Conservation (phyloP, 1,284 basidiomycete species). For the Fomitopsis palustris region DNA sequence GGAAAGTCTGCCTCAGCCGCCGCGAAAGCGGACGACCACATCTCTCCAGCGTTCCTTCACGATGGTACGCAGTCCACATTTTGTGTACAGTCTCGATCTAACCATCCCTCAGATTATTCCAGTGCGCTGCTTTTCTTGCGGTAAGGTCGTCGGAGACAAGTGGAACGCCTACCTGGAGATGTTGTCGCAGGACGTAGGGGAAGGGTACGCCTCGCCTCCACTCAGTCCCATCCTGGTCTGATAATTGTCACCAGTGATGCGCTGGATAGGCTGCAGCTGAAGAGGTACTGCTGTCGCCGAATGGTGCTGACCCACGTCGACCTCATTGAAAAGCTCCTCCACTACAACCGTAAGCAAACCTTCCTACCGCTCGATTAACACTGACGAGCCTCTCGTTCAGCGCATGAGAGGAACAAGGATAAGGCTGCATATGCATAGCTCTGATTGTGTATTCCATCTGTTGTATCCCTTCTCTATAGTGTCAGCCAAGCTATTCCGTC, state of each 20-base stretch:
- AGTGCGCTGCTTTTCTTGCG: slow-evolving; percentile 88
- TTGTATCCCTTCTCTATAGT: background rate
- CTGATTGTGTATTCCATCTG: background rate
- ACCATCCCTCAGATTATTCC: slow-evolving; percentile 65
- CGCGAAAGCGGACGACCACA: background rate
- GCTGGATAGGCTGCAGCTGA: slow-evolving; percentile 86
- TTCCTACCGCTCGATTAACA: background rate
- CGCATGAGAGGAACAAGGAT: slow-evolving; percentile 6
- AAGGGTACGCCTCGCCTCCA: slow-evolving; percentile 62
- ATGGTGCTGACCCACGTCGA: slow-evolving; percentile 99
- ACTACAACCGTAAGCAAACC: slow-evolving; percentile 85
- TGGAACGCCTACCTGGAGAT: slow-evolving; percentile 86
- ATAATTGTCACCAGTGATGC: slow-evolving; percentile 63
- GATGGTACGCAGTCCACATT: slow-evolving; percentile 14
- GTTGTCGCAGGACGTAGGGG: slow-evolving; percentile 73
- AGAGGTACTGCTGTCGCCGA: slow-evolving; percentile 93
- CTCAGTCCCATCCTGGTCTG: background rate
- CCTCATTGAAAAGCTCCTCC: slow-evolving; percentile 92
- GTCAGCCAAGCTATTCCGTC: background rate
- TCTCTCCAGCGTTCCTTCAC: slow-evolving; percentile 1
- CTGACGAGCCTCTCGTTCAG: background rate
- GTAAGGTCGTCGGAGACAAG: slow-evolving; percentile 92
- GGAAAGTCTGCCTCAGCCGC: background rate
- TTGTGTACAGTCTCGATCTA: background rate
- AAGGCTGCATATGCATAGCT: background rate